Evolutionary conservation across 345 rosid species (phyloP).

Genomic region (Schrenkiella parvula): DNA sequence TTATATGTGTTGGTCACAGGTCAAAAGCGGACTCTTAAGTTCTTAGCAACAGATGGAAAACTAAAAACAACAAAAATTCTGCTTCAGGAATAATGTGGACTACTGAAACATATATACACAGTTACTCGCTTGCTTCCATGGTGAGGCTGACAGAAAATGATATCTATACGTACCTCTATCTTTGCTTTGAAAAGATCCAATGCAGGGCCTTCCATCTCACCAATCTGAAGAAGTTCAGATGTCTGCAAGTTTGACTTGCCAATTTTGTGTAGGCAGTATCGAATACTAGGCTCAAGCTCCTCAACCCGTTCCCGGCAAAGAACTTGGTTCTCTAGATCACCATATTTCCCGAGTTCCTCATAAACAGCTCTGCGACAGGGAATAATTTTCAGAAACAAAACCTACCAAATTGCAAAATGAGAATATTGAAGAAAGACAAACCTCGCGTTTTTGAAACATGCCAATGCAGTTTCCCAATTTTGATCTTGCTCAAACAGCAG

Average conservation of each 20-base stretch:
- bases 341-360: constrained; percentile 96
- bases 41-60: background rate
- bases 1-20: background rate
- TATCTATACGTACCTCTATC: constrained; percentile 61
- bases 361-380: constrained; percentile 69
- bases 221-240: constrained; percentile 84
- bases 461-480: constrained; percentile 90
- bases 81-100: background rate
- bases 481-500: constrained; percentile 93
- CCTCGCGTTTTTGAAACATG: constrained; percentile 93
- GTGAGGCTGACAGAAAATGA: constrained; percentile 3
- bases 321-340: constrained; percentile 89
- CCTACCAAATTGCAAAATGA: background rate
- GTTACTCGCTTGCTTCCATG: background rate
- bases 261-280: constrained; percentile 91
- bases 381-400: background rate
- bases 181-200: constrained; percentile 90
- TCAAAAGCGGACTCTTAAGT: constrained; percentile 5
- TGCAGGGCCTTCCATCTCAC: constrained; percentile 99
- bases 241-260: constrained; percentile 87
- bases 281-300: constrained; percentile 91
- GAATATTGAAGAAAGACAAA: constrained; percentile 32
- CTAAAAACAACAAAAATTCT: background rate
- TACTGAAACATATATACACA: background rate
- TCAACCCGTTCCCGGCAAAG: constrained; percentile 92